phyloP scores from a whole-genome alignment of 306 rosid genomes.

The Begonia masoniana region DNA sequence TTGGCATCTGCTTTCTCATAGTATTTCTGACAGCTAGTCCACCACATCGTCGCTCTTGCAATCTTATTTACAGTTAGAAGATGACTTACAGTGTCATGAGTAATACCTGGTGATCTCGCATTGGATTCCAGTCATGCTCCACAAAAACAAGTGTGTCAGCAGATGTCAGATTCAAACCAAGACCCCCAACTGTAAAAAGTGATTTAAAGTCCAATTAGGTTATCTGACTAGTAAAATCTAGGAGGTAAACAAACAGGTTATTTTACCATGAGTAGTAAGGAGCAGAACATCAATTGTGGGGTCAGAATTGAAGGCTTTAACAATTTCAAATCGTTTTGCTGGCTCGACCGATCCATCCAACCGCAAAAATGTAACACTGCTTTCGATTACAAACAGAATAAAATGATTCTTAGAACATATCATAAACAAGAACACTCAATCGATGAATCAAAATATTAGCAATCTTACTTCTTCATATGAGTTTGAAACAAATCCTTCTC shows the following conservation, averaged over 20 bases:
- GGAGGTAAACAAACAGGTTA: background rate
- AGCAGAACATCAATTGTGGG: constrained; percentile 89
- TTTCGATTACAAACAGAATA: constrained; percentile 1
- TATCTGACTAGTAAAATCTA: constrained; percentile 1
- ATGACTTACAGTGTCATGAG: background rate
- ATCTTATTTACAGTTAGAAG: background rate
- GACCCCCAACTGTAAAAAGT: constrained; percentile 76
- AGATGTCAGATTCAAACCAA: constrained; percentile 93
- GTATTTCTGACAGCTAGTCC: background rate
- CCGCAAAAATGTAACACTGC: constrained; percentile 82
- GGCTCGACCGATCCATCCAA: constrained; percentile 91
- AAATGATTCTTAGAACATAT: background rate
- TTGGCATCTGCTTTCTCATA: too few relatives aligned
- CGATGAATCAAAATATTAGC: constrained; percentile 10
- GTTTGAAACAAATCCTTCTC: constrained; percentile 86
- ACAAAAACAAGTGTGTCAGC: constrained; percentile 90
- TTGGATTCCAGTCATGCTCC: constrained; percentile 99
- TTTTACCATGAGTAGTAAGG: constrained; percentile 86
- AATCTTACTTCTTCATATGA: constrained; percentile 71
- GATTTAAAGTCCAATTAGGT: constrained; percentile 9
- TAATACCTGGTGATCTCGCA: constrained; percentile 93
- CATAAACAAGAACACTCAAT: background rate
- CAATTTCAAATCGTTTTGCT: constrained; percentile 82
- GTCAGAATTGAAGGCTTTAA: constrained; percentile 91
- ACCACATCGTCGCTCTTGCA: background rate